Evolutionary conservation across 1,284 basidiomycete genomes (phyloP), one percentile per base, ranked within the genome.

Genomic region (Cystobasidium sp.): DNA sequence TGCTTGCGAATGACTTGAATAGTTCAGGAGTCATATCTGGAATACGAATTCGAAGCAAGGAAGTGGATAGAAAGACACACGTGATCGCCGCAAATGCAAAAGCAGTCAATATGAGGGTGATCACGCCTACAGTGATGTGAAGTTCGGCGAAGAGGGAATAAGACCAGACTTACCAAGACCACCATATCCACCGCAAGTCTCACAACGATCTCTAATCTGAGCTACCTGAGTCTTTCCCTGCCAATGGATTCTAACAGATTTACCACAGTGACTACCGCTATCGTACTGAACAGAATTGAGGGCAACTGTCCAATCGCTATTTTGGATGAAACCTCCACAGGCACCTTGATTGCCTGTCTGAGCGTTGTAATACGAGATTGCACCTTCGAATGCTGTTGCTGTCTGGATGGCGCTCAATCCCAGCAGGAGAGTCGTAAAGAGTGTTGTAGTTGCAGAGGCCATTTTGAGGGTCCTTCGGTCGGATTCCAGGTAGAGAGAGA

Each of bases 81-180:
- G 22, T 31, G 31, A 16, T n/a, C n/a, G 18, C 24, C 39, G n/a
- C n/a, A 14, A 51, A 51, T 20, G 14, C 47, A 51, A 37, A 14
- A 56, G 24, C 55, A 18, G 14, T 24, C 14, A 41, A 9, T 63
- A 44, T 2, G n/a, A 24, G 9, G 14, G n/a, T n/a, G n/a, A n/a
- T n/a, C n/a, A n/a, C n/a, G n/a, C n/a, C n/a, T n/a, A n/a, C n/a
- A n/a, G n/a, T n/a, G n/a, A n/a, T n/a, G n/a, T n/a, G n/a, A n/a
- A n/a, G n/a, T n/a, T n/a, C n/a, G n/a, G n/a, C n/a, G n/a, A n/a
- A n/a, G n/a, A n/a, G n/a, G n/a, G n/a, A n/a, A n/a, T n/a, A n/a
- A n/a, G n/a, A n/a, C n/a, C n/a, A n/a, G n/a, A 66, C 64, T 53
- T 14, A 66, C 64, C 66, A 7, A 68, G 56, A 44, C 66, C 66